Evolutionary conservation across 352 stramenopile genomes (phyloP), one percentile per base, ranked within the genome.

Genomic region (Globisporangium paddicum): DNA sequence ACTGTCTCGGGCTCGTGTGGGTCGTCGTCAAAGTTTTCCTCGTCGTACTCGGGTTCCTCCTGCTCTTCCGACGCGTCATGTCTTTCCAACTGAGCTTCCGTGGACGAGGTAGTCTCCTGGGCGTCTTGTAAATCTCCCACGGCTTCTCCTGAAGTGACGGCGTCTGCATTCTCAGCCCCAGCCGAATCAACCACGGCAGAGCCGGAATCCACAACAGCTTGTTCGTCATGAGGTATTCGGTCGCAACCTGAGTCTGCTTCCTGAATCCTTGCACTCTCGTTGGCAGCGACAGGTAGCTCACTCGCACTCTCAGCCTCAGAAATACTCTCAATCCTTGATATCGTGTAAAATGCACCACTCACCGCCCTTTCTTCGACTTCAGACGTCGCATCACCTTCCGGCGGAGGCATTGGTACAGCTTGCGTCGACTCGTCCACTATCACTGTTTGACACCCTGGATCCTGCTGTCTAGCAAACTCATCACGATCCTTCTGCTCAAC

Each of bases 11-110:
- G 14, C 37, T 4, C 21, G 30, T 18, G 16, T 28, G 47, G 47
- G 6, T 44, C 40, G 28, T 64, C 58, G 21, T 64, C 58, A 51
- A 66, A 66, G 16, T 41, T 42, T 18, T 66, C 60, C 23, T 57
- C 60, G 21, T 51, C 60, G 32, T 66, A 64, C 8, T 59, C 26
- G 25, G 37, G 18, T 3, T 56, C 57, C 2, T 52, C 19, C 3
- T 35, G 35, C 13, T 57, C 38, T 35, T 26, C 19, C 13, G 23
- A 10, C 6, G 13, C 18, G 25, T 40, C 25, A 13, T 23, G 4
- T 8, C 5, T 44, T 28, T 28, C 38, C 26, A 28, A 30, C 1
- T 2, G 30, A 35, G 32, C 7, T 14, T 35, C 13, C 16, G 21
- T 34, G 13, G 10, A 14, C 18, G 21, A 8, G 21, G 11, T 32